Evolutionary conservation across 148 eudicot species (phyloP).

Genomic region (Amaranthus cruentus): DNA sequence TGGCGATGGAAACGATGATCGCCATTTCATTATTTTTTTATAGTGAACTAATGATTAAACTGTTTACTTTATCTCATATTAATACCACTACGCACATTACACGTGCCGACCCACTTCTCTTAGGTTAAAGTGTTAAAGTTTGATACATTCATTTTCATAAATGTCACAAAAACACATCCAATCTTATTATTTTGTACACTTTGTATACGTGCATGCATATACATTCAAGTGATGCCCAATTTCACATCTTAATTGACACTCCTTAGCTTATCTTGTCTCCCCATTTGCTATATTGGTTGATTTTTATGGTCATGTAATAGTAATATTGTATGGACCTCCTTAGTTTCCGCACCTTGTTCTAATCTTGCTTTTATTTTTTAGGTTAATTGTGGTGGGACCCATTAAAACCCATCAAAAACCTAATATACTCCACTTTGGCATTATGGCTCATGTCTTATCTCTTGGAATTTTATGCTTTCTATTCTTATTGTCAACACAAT

Average conservation of each 20-base stretch:
- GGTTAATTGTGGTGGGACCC: slow-evolving; percentile 1
- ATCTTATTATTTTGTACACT: background rate
- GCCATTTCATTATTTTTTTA: too few relatives aligned
- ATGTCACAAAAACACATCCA: background rate
- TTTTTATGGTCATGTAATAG: background rate
- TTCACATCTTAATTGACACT: slow-evolving; percentile 9
- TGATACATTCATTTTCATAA: too few relatives aligned
- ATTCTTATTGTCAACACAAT: background rate
- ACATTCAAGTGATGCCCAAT: slow-evolving; percentile 19
- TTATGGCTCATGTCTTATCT: background rate
- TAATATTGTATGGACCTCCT: slow-evolving; percentile 27
- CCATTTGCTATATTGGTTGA: background rate
- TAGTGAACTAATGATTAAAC: too few relatives aligned
- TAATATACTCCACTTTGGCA: slow-evolving; percentile 1
- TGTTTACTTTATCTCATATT: too few relatives aligned
- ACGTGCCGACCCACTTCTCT: background rate
- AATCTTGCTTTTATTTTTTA: slow-evolving; percentile 5
- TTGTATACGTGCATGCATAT: slow-evolving; percentile 26
- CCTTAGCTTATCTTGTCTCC: slow-evolving; percentile 30
- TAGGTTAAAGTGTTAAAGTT: background rate
- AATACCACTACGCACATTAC: background rate
- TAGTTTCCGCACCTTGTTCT: slow-evolving; percentile 17
- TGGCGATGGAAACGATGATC: too few relatives aligned
- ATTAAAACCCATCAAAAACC: background rate
- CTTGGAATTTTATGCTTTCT: background rate